Conservation (phyloP, 345 rosid species). For the Populus alba region DNA sequence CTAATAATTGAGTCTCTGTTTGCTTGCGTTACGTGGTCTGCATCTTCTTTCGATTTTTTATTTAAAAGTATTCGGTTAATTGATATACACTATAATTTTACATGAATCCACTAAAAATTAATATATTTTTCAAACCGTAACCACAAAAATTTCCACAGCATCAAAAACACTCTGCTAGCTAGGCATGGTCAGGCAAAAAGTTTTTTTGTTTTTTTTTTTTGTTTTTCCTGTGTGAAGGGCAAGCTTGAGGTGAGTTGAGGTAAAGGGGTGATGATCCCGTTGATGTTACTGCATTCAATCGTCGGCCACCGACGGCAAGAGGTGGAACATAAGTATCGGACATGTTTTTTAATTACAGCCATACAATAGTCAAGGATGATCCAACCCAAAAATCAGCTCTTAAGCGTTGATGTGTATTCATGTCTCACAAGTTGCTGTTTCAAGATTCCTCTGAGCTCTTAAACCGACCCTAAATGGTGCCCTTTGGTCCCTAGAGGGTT, state of each 20-base stretch:
- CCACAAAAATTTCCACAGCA: too few species aligned
- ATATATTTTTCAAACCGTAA: too few species aligned
- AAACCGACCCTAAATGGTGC: neutral
- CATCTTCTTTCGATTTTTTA: too few species aligned
- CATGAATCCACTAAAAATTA: too few species aligned
- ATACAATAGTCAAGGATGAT: conserved; percentile 3
- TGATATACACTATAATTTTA: too few species aligned
- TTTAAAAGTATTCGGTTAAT: too few species aligned
- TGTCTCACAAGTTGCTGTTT: neutral
- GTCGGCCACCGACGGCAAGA: conserved; percentile 7
- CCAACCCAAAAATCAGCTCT: conserved; percentile 4
- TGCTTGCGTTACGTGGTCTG: too few species aligned
- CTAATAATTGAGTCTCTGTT: too few species aligned
- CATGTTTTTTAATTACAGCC: neutral
- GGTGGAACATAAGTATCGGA: neutral
- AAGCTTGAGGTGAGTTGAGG: neutral
- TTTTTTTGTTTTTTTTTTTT: neutral
- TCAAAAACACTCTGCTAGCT: neutral
- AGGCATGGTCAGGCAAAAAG: neutral
- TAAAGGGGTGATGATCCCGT: neutral
- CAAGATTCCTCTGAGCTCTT: neutral
- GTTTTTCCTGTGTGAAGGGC: neutral
- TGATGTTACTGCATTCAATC: neutral
- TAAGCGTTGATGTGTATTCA: neutral
- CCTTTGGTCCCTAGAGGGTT: neutral